phyloP scores from a whole-genome alignment of 306 rosid genomes.

The Ceratonia siliqua region DNA sequence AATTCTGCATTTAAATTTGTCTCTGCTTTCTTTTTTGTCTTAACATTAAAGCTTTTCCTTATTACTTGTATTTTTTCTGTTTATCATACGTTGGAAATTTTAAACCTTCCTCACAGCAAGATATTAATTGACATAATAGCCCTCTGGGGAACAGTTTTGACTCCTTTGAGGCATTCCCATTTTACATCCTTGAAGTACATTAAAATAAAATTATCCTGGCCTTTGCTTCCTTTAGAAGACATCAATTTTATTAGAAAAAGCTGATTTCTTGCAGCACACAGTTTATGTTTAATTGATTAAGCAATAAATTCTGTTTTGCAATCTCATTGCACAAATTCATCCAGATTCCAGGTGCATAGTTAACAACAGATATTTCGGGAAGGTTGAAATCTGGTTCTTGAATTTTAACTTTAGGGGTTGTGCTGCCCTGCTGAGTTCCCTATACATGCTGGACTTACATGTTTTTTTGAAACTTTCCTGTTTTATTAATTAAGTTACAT shows the following conservation, averaged over 20 bases:
- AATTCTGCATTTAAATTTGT: background rate
- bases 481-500: too few relatives aligned
- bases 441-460: too few relatives aligned
- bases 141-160: background rate
- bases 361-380: too few relatives aligned
- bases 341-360: too few relatives aligned
- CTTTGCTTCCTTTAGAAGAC: background rate
- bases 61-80: background rate
- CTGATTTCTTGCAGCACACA: too few relatives aligned
- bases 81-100: background rate
- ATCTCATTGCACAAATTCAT: too few relatives aligned
- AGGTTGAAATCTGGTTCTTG: too few relatives aligned
- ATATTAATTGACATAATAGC: background rate
- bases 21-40: background rate
- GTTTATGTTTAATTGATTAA: too few relatives aligned
- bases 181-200: background rate
- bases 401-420: too few relatives aligned
- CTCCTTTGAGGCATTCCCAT: background rate
- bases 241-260: background rate
- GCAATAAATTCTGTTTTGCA: too few relatives aligned
- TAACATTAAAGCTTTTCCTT: background rate
- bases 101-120: background rate
- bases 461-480: too few relatives aligned
- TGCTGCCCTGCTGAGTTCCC: too few relatives aligned
- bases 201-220: background rate